phyloP scores from a whole-genome alignment of 1,139 yeast species.

The Schwanniomyces etchellsii region DNA sequence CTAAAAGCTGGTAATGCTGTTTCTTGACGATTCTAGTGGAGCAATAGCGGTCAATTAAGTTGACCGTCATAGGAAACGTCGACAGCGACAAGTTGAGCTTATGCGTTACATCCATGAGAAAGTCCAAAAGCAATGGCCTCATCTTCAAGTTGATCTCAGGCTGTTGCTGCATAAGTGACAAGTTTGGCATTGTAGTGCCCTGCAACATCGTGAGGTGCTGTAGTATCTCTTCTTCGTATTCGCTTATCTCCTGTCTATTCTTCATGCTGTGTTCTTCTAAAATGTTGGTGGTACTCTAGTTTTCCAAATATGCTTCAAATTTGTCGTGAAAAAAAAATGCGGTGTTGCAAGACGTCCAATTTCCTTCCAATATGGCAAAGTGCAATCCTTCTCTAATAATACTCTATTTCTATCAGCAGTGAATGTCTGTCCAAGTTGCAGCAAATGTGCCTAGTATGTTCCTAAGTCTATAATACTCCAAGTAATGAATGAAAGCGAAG shows the following conservation, averaged over 20 bases:
- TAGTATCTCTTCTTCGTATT: conserved; percentile 38
- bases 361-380: too few relatives aligned
- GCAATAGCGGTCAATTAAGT: conserved; percentile 49
- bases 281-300: too few relatives aligned
- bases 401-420: too few relatives aligned
- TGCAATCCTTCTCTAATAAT: too few relatives aligned
- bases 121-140: conserved; percentile 48
- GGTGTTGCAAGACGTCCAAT: too few relatives aligned
- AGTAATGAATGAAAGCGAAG: background rate
- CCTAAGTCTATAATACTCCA: too few relatives aligned
- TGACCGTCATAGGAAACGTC: conserved; percentile 52
- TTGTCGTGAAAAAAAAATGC: too few relatives aligned
- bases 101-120: conserved; percentile 49
- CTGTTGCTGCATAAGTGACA: conserved; percentile 42
- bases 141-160: conserved; percentile 46
- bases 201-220: conserved; percentile 34
- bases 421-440: too few relatives aligned
- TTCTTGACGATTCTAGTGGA: conserved; percentile 45
- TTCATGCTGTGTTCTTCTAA: too few relatives aligned
- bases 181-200: conserved; percentile 27
- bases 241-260: conserved; percentile 15
- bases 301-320: too few relatives aligned
- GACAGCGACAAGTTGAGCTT: conserved; percentile 43
- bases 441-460: too few relatives aligned
- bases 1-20: conserved; percentile 60